These are phyloP conservation scores for Prunus davidiana DNA, from an alignment of 306 rosid species.

Conservation along the genomic window DNA sequence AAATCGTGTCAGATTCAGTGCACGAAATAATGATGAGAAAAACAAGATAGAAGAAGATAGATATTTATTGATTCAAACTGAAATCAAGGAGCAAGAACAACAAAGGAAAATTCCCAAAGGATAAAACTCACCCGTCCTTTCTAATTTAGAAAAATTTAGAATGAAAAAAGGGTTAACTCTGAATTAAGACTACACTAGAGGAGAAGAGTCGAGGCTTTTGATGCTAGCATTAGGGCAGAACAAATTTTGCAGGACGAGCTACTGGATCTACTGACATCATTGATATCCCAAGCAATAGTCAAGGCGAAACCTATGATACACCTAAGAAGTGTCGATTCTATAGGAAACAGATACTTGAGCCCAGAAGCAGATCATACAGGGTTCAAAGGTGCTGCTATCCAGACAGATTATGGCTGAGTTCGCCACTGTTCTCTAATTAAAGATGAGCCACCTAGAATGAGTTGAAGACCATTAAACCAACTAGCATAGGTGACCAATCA, in stretches of 20 bases:
- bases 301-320: background rate
- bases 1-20: background rate
- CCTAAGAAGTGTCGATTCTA: background rate
- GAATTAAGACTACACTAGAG: background rate
- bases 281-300: background rate
- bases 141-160: background rate
- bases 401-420: background rate
- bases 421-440: background rate
- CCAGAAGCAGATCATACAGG: background rate
- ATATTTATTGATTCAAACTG: background rate
- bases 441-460: background rate
- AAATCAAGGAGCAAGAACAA: background rate
- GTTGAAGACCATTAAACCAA: background rate
- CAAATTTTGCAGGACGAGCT: background rate
- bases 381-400: constrained; percentile 2
- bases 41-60: background rate
- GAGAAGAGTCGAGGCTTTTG: background rate
- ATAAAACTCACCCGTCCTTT: background rate
- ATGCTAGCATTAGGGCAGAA: background rate
- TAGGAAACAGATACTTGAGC: background rate
- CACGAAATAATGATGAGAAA: background rate
- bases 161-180: background rate
- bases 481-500: background rate
- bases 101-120: background rate
- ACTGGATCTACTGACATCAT: background rate